Evolutionary conservation across 1,284 basidiomycete species (phyloP), one percentile per base, ranked within the genome.

Genomic region (Erythrobasidium hasegawianum): DNA sequence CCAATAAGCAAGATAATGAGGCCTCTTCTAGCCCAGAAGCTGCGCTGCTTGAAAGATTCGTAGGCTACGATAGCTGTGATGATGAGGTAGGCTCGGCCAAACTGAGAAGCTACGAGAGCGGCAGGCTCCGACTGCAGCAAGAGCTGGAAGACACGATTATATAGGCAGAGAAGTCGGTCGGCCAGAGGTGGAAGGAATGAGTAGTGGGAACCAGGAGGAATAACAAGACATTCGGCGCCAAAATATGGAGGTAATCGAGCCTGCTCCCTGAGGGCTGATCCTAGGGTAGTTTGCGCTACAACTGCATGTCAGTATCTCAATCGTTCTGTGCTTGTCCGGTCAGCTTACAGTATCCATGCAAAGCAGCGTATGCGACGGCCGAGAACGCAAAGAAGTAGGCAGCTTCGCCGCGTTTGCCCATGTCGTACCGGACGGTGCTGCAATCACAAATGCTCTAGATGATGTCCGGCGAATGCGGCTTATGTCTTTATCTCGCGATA

Each of bases 351-450:
- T 59, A 59, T 4, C 58, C 47, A 13, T 49, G 29, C n/a, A 59
- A 38, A 2, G 50, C 27, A 27, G n/a, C 45, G 13, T 49, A 52
- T 27, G 43, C 58, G 27, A 49, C 47, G 22, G 47, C 43, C n/a
- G 58, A 59, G 13, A 59, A 47, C 16, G 47, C 58, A 38, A 59
- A 38, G 7, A 59, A 50, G 47, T 50, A 59, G 47, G 38, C 29
- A 52, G 29, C 58, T 52, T 59, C 43, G 20, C 29, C 43, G 26
- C 18, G 45, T 50, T 45, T 59, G 20, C 58, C 58, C 58, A 59
- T 59, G 45, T 5, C 40, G n/a, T 11, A n/a, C 40, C 40, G n/a
- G n/a, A n/a, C n/a, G n/a, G n/a, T n/a, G n/a, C n/a, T n/a, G n/a
- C n/a, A n/a, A n/a, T n/a, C n/a, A n/a, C n/a, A n/a, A n/a, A n/a